A percentile compares a stretch with the other conserved stretches of the same genome.
Conservation (phyloP, 2,329 filamentous ascomycete species). For the Talaromyces islandicus region DNA sequence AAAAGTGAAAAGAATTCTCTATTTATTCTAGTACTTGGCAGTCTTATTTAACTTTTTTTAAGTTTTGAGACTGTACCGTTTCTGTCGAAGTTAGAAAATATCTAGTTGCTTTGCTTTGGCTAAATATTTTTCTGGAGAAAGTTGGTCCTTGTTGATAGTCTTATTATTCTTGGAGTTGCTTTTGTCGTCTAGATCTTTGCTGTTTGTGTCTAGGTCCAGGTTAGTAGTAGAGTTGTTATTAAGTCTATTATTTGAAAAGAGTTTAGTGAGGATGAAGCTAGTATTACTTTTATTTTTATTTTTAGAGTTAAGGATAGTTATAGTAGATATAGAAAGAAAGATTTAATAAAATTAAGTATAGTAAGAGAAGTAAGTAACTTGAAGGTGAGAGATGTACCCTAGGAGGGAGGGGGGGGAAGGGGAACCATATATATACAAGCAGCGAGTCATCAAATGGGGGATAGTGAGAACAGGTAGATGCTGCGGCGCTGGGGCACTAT, state of each 20-base stretch:
- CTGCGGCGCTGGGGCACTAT: neutral
- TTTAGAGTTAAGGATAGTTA: neutral
- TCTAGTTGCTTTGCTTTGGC: constrained; percentile 19
- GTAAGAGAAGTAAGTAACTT: no score
- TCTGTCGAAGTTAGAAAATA: constrained; percentile 21
- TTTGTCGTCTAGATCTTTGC: constrained; percentile 12
- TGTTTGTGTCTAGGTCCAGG: constrained; percentile 12
- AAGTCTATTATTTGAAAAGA: neutral
- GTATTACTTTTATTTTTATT: constrained; percentile 17
- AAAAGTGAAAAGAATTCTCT: constrained; percentile 1
- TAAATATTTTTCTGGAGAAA: constrained; percentile 16
- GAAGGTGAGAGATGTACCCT: no score
- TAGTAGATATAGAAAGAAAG: neutral
- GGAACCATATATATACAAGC: neutral
- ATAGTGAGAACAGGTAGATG: neutral
- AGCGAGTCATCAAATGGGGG: neutral
- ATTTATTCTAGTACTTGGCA: constrained; percentile 20
- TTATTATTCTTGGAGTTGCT: constrained; percentile 11
- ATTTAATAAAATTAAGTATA: neutral
- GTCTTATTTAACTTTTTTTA: constrained; percentile 22
- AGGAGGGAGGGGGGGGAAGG: neutral
- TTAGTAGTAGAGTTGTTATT: constrained; percentile 1
- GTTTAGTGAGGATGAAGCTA: constrained; percentile 11
- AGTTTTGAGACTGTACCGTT: constrained; percentile 20
- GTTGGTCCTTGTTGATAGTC: neutral